Conservation (phyloP, 192 early-diverging fungal species). For the Umbelopsis isabellina region DNA sequence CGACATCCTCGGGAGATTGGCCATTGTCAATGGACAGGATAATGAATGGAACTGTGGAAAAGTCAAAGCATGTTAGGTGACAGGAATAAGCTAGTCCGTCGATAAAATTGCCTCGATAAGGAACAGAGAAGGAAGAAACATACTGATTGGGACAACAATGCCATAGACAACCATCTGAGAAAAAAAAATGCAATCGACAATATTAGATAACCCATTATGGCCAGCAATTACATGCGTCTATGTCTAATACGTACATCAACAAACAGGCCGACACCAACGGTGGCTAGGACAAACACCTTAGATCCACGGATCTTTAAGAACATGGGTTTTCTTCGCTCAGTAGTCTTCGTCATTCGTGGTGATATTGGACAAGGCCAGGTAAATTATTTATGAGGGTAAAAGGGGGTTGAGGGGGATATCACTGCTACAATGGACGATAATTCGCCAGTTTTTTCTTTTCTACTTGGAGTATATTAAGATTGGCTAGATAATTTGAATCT, state of each 20-base stretch:
- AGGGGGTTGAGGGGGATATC: no score
- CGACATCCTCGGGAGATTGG: constrained; percentile 4
- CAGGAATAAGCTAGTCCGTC: not conserved
- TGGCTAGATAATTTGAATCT: no score
- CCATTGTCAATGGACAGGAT: constrained; percentile 13
- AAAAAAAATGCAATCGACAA: not conserved
- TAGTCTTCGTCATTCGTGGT: no score
- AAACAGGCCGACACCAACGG: constrained; percentile 24
- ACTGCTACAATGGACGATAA: no score
- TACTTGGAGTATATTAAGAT: no score
- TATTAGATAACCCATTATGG: not conserved
- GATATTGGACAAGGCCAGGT: no score
- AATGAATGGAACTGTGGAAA: constrained; percentile 15
- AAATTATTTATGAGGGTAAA: no score
- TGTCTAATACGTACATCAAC: constrained; percentile 16
- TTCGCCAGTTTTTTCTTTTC: no score
- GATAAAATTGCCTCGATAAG: not conserved
- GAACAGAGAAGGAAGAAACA: not conserved
- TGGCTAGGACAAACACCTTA: constrained; percentile 17
- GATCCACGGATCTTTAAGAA: constrained; percentile 19
- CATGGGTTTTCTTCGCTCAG: constrained; percentile 3
- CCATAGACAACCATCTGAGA: constrained; percentile 24
- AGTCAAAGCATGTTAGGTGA: not conserved
- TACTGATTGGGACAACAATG: constrained; percentile 26
- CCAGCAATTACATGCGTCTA: not conserved